Base-by-base conservation (phyloP, 1,139 yeast species). In the Candida neerlandica region DNA sequence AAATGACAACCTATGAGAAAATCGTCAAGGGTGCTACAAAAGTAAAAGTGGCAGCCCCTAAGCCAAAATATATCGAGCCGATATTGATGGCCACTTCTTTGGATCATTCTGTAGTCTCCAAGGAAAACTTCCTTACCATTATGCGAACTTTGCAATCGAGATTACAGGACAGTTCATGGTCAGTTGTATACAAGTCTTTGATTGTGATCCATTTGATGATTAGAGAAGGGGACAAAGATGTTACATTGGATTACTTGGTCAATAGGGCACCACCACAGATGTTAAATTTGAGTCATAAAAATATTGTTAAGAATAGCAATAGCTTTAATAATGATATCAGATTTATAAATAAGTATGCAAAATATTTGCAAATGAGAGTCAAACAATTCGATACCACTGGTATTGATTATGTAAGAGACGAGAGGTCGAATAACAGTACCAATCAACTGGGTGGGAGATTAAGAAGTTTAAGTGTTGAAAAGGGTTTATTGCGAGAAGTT, bases 31-130 rank as follows among this genome's bases (percentile, higher is more conserved):
- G 80, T 18, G 80, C 81, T 56, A 77, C 81, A 53, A 75, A 74
- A 56, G 71, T 74, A 48, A 73, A 84, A 80, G 83, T 91, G 71
- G 98, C 99, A n/a, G 97, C 98, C 26, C 99, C 99, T 14, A 94
- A 94, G 70, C 87, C 96, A 41, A 94, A 95, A 65, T 95, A 94
- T 64, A 86, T 92, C 50, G 97, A 91, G 68, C 98, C 98, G 1
- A 89, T 94, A 50, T 77, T 94, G 44, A 79, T 87, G 75, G 86
- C 96, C 4, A 89, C 97, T 0, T 70, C 71, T 53, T 62, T 67
- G 37, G 76, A 72, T 50, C 75, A 71, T 53, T 60, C 67, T 7
- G 61, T 67, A 1, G 72, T 68, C 26, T 69, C 81, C 14, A 85
- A 80, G 33, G 85, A 81, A 33, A 85, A 86, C 57, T 82, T 92